phyloP scores from a whole-genome alignment of 2,329 filamentous ascomycete genomes.

The Fusarium sp. region DNA sequence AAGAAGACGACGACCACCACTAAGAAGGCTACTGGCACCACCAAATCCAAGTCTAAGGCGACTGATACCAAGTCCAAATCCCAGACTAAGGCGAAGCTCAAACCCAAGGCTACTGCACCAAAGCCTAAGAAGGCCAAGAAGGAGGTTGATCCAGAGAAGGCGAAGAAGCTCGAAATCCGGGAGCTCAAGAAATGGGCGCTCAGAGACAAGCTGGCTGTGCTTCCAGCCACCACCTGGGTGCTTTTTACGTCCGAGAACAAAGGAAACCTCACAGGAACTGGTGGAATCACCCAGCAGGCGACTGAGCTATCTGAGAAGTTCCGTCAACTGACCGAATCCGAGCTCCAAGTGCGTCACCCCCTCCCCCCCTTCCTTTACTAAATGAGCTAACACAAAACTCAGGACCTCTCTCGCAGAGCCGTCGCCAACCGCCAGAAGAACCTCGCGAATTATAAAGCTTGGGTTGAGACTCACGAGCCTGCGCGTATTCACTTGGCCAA shows the following conservation, averaged over 20 bases:
- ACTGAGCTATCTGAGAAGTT: conserved; percentile 49
- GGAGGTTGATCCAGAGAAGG: conserved; percentile 52
- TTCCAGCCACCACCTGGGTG: conserved; percentile 52
- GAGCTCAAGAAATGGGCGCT: conserved; percentile 57
- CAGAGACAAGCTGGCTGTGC: conserved; percentile 52
- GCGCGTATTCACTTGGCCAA: conserved; percentile 60
- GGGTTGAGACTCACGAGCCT: conserved; percentile 59
- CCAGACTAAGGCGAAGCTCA: conserved; percentile 47
- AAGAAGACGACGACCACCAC: conserved; percentile 33
- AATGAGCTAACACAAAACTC: conserved; percentile 3
- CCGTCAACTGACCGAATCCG: conserved; percentile 54
- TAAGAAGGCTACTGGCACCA: conserved; percentile 39
- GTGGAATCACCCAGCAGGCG: conserved; percentile 40
- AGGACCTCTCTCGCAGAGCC: conserved; percentile 50
- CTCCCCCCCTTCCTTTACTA: neutral
- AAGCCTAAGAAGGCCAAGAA: conserved; percentile 51
- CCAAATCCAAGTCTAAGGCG: conserved; percentile 15
- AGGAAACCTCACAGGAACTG: neutral
- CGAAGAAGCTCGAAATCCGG: conserved; percentile 47
- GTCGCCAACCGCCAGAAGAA: conserved; percentile 58
- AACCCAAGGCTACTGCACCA: conserved; percentile 40
- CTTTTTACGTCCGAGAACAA: conserved; percentile 54
- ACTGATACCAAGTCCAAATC: conserved; percentile 46
- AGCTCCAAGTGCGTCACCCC: conserved; percentile 57
- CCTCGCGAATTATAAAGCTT: conserved; percentile 55